A percentile compares a stretch with the other conserved stretches of the same genome.
These are phyloP conservation scores for Apophysomyces sp. DNA, from an alignment of 371 early-diverging fungal genomes.

Conservation along the genomic window DNA sequence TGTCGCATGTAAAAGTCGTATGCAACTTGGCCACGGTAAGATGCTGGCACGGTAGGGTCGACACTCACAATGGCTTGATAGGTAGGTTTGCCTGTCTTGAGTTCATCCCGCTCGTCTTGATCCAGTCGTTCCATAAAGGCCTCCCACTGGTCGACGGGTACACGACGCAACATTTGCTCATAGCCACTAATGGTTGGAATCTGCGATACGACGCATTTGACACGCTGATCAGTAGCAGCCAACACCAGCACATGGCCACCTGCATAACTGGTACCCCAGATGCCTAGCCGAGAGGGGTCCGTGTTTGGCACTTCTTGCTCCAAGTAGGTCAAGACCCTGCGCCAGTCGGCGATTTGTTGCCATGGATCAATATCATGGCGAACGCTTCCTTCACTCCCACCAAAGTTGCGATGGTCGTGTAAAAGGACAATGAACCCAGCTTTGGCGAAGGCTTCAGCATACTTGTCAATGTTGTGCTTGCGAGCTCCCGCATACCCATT, in stretches of 20 bases:
- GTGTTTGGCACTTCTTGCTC: neutral
- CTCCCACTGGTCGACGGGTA: neutral
- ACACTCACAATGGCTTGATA: neutral
- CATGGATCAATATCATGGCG: neutral
- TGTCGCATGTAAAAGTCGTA: neutral
- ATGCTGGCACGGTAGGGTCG: neutral
- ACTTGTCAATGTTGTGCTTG: neutral
- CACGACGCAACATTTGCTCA: neutral
- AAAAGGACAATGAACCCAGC: neutral
- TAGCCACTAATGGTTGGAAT: neutral
- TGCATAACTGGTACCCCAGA: neutral
- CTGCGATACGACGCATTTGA: neutral
- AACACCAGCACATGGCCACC: neutral
- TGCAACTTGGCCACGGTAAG: neutral
- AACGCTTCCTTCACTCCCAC: neutral
- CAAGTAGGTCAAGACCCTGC: neutral
- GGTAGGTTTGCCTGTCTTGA: neutral
- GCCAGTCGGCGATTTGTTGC: neutral
- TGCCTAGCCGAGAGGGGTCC: neutral
- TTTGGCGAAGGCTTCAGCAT: neutral
- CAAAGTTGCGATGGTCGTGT: neutral
- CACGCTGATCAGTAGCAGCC: neutral
- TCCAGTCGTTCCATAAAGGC: neutral
- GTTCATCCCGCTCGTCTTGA: neutral
- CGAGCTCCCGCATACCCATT: neutral